Conservation (phyloP, 164 flowering plant genomes). For the Stephania yunnanensis region DNA sequence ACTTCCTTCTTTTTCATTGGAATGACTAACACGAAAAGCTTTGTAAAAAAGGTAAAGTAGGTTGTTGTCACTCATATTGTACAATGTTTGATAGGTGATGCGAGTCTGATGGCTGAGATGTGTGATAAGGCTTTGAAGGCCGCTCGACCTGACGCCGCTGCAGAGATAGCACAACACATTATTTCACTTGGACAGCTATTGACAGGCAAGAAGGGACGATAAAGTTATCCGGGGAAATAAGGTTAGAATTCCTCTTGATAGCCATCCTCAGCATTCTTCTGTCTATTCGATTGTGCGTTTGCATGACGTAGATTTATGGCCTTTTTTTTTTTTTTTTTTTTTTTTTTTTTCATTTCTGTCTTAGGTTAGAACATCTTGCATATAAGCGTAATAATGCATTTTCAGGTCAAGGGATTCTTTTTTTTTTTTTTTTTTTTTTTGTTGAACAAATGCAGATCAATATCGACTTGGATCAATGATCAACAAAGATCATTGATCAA, state of each 20-base stretch:
- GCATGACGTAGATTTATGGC: background rate
- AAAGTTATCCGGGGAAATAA: background rate
- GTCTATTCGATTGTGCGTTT: background rate
- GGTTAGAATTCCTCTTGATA: background rate
- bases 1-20: no score
- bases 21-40: no score
- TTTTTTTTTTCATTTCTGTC: background rate
- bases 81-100: constrained; percentile 40
- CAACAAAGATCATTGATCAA: no score
- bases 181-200: constrained; percentile 35
- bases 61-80: constrained; percentile 5
- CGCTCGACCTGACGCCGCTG: constrained; percentile 59
- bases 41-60: background rate
- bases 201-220: constrained; percentile 7
- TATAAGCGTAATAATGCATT: background rate
- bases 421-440: background rate
- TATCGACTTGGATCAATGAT: no score
- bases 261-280: background rate
- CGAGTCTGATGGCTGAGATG: constrained; percentile 42
- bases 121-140: constrained; percentile 51
- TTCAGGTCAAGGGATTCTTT: background rate
- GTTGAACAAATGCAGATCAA: no score
- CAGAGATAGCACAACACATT: constrained; percentile 51
- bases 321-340: background rate
- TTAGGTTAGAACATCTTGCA: background rate